Conservation (phyloP, 805 yeast genomes). For the Hanseniaspora thailandica region DNA sequence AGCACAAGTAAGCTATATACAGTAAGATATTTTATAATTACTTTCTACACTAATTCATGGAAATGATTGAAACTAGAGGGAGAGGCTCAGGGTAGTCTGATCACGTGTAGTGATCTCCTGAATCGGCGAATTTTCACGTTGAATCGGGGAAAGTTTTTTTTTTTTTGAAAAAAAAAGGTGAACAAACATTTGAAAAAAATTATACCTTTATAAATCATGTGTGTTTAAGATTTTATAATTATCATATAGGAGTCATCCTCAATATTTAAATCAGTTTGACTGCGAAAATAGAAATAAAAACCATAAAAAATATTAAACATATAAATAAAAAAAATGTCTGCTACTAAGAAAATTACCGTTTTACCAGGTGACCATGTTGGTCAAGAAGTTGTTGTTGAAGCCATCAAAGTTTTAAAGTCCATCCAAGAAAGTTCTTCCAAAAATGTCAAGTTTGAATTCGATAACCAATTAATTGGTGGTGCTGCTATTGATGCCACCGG, state of each 20-base stretch:
- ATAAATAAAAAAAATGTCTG: conserved; percentile 5
- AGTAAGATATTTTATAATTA: not conserved
- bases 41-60: too few relatives aligned
- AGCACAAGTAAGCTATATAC: not conserved
- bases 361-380: conserved; percentile 98
- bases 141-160: not conserved
- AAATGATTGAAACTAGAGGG: too few relatives aligned
- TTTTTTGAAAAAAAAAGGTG: not conserved
- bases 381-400: conserved; percentile 77
- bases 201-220: too few relatives aligned
- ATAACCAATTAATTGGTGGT: conserved; percentile 87
- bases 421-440: conserved; percentile 46
- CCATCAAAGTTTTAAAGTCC: conserved; percentile 79
- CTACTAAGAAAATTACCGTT: conserved; percentile 60
- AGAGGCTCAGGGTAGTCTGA: not conserved
- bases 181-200: not conserved
- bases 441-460: conserved; percentile 55
- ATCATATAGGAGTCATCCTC: too few relatives aligned
- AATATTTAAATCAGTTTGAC: not conserved
- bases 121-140: conserved; percentile 5
- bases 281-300: not conserved
- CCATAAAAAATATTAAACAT: not conserved
- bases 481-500: conserved; percentile 98
- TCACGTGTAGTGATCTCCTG: not conserved
- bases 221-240: too few relatives aligned